phyloP scores from a whole-genome alignment of 805 yeast genomes.

The Scheffersomyces lignosus region DNA sequence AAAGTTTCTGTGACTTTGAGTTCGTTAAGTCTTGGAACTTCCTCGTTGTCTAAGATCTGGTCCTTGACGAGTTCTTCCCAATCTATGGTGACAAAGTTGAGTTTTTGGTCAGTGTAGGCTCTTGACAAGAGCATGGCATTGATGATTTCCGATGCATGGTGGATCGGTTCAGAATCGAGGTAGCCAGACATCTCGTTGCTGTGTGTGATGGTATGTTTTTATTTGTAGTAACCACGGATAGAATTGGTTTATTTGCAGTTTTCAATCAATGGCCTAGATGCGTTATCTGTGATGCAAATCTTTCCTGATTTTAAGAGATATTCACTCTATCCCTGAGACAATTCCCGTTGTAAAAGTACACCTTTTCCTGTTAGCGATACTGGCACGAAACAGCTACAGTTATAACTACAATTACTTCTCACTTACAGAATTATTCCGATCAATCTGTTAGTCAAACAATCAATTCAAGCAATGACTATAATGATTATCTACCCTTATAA shows the following conservation, averaged over 20 bases:
- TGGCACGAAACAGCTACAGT: no score
- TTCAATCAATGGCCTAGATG: background rate
- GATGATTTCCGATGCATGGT: slow-evolving; percentile 36
- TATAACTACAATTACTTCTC: no score
- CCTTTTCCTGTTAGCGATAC: no score
- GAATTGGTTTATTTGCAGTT: background rate
- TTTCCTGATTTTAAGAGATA: no score
- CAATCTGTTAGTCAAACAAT: no score
- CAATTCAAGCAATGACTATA: no score
- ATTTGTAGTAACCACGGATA: background rate
- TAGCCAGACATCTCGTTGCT: slow-evolving; percentile 9
- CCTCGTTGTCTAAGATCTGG: slow-evolving; percentile 17
- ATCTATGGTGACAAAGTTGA: slow-evolving; percentile 35
- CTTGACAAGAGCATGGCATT: slow-evolving; percentile 34
- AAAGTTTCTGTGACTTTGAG: slow-evolving; percentile 26
- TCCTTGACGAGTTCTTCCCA: slow-evolving; percentile 30
- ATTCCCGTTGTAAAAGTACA: no score
- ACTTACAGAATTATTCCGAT: no score
- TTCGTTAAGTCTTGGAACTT: slow-evolving; percentile 8
- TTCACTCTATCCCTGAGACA: no score
- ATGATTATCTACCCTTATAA: no score
- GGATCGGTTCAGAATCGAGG: slow-evolving; percentile 32
- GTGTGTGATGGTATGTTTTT: background rate
- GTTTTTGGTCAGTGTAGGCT: slow-evolving; percentile 32
- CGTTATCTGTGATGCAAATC: background rate